Evolutionary conservation across 2,329 filamentous ascomycete species (phyloP), one percentile per base, ranked within the genome.

Genomic region (Fusarium chuoi): DNA sequence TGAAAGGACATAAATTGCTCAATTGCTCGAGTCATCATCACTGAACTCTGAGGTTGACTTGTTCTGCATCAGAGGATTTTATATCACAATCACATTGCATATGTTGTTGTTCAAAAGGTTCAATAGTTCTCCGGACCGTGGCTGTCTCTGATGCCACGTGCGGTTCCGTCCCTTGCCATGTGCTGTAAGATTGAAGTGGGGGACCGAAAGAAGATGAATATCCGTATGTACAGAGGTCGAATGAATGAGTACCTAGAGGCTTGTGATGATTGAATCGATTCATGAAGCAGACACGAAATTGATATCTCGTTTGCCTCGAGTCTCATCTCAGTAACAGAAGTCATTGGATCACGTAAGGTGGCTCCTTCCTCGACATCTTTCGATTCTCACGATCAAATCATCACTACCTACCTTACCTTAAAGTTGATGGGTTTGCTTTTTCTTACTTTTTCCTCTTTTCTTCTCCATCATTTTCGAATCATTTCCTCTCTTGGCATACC

Each of bases 91-190:
- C 42, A 41, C 36, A 49, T 57, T 36, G 18, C 45, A 22, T 20
- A 70, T 63, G 54, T 63, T 74, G 28, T 71, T 26, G n/a, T 15
- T 64, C 44, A 44, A 24, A 24, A 51, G 17, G n/a, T 54, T 68
- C 64, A 39, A 54, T 68, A 46, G 42, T 56, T 54, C 33, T 44
- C 45, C 22, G 67, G 67, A 38, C 67, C 62, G 59, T 49, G 49
- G 49, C 15, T 72, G 67, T 74, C 67, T 73, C 61, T 74, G 55
- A 69, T 65, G 71, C 71, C 71, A 74, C 71, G 71, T 74, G 71
- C 68, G 45, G 62, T 56, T 72, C 70, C 66, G 70, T 68, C 58
- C 66, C 66, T 57, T 59, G 65, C 56, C 66, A 62, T 65, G 68
- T 38, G 35, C 28, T 51, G 49, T 58, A 38, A 70, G 59, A 72